Conservation (phyloP, 1,284 basidiomycete species). For the Gymnopus androsaceus region DNA sequence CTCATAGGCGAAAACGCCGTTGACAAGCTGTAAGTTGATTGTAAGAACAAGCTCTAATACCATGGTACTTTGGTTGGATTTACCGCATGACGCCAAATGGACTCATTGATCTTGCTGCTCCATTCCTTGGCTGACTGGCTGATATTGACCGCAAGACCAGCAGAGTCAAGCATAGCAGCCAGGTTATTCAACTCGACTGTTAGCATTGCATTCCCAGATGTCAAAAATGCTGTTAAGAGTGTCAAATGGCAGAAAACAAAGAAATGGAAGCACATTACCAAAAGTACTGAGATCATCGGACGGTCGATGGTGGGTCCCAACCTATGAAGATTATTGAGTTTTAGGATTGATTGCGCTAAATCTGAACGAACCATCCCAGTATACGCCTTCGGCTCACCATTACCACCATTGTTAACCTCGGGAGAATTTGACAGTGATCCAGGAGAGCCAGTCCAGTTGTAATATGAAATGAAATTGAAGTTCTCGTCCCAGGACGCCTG, state of each 20-base stretch:
- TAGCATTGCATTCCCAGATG: slow-evolving; percentile 79
- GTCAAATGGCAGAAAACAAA: too few relatives aligned
- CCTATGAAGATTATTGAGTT: slow-evolving; percentile 35
- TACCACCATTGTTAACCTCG: slow-evolving; percentile 63
- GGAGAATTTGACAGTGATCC: slow-evolving; percentile 68
- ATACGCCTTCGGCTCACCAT: slow-evolving; percentile 68
- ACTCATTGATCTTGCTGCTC: slow-evolving; percentile 60
- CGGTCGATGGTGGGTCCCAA: slow-evolving; percentile 76
- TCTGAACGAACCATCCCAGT: slow-evolving; percentile 40
- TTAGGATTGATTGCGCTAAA: neutral
- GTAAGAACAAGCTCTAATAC: neutral
- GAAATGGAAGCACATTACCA: too few relatives aligned
- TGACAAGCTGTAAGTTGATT: slow-evolving; percentile 44
- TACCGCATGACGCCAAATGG: slow-evolving; percentile 67
- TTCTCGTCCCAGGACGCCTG: slow-evolving; percentile 68
- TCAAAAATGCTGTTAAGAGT: too few relatives aligned
- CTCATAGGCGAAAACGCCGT: slow-evolving; percentile 76
- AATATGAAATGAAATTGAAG: slow-evolving; percentile 74
- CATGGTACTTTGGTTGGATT: too few relatives aligned
- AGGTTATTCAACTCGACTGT: slow-evolving; percentile 69
- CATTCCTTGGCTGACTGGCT: slow-evolving; percentile 57
- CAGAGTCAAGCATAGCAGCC: slow-evolving; percentile 58
- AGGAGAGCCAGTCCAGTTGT: slow-evolving; percentile 75
- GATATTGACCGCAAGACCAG: slow-evolving; percentile 48
- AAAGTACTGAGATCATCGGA: slow-evolving; percentile 74